Evolutionary conservation across 768 basidiomycete species (phyloP), one percentile per base, ranked within the genome.

Genomic region (Mycena metata): DNA sequence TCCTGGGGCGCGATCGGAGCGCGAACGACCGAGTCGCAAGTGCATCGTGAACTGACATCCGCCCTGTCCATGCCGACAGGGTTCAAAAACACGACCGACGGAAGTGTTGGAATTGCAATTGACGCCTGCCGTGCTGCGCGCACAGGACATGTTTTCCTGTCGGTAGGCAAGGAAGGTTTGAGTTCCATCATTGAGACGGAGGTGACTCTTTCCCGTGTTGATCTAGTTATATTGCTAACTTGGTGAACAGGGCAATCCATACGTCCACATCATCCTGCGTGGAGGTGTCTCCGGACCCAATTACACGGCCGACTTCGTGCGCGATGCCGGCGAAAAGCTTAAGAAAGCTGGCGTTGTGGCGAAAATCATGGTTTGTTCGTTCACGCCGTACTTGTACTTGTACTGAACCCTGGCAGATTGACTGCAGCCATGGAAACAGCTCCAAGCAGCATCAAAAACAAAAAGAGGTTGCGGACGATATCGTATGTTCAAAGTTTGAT

Each of bases 21-120:
- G 15, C 87, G 95, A 16, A 96, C 96, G 15, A 96, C 96, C 0
- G 96, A 97, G 78, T 95, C 93, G 5, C 92, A 97, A 77, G 94
- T 97, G 17, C 96, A 97, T 76, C 91, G 96, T 51, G 96, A 97
- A 79, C 85, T 97, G 17, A 89, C 89, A 12, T 93, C 91, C 7
- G 94, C 91, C 2, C 83, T 97, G n/a, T 95, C 93, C 17, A 96
- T 97, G 93, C 93, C 94, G 3, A 95, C 96, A 6, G 98, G 98
- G 10, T 99, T 99, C 89, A 99, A 99, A 83, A 99, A 99, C 75
- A 94, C 94, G 13, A 99, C 97, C 2, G 98, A 99, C 73, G 98
- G 98, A 43, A 91, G 90, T 33, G 88, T 97, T 47, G 89, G 90
- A 55, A 93, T 98, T 70, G 96, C 98, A 0, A 87, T 99, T 50